Base-by-base conservation (phyloP, 208 protist genomes). In the Leishmania turanica region DNA sequence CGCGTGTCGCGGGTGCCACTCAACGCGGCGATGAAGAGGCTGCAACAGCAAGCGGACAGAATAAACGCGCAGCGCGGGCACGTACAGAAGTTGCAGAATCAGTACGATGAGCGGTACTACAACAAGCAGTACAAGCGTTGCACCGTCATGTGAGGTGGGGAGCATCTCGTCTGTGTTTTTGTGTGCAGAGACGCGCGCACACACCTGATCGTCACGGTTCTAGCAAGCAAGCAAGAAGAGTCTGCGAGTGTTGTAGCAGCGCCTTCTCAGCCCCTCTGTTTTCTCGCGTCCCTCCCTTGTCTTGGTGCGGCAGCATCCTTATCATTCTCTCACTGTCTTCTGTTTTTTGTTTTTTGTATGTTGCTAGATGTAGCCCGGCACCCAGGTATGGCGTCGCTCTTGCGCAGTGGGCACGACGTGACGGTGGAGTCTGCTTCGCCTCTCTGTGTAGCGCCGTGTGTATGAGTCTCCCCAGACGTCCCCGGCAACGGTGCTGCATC, bases 1-100 rank as follows among this genome's bases (percentile, higher is more conserved):
- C 87, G 87, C 2, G 34, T 96, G 17, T 86, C 68, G 34, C 89
- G 87, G 34, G 89, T 92, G 40, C 82, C 90, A 42, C 81, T 88
- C 47, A 79, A 86, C 31, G 85, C 80, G 0, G 84, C 81, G 31
- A 75, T 91, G 74, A 62, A 80, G 45, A 82, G 60, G 7, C 71
- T 82, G 6, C 78, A 91, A 62, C 72, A 74, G 56, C 82, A 85
- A 47, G 82, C 77, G 27, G 81, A 81, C 53, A 77, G 19, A 27
- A 74, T 78, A 9, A 91, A 89, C 71, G 70, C 82, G 75, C 79
- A 85, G 78, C 62, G 72, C n/a, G 68, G 56, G 3, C 58, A 80
- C n/a, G 42, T 56, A 62, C 2, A 13, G 69, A 53, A 75, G 58
- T 60, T 53, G 37, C 71, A 73, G 42, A 66, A 64, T 62, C 78